These are phyloP conservation scores for Steccherinum ochraceum DNA, from an alignment of 768 basidiomycete species.

Conservation along the genomic window DNA sequence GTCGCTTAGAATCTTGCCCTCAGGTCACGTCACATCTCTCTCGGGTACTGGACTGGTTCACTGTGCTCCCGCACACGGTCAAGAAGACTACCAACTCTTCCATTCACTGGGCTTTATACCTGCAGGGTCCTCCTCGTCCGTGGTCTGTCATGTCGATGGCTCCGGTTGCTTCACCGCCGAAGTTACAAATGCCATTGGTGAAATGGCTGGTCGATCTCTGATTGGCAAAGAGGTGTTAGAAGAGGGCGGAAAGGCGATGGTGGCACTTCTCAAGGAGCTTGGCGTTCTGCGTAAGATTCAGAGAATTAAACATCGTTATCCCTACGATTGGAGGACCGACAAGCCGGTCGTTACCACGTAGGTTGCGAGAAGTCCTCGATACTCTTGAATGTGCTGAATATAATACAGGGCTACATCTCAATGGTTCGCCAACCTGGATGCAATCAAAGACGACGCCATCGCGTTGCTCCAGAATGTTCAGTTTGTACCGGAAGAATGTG, in stretches of 20 bases:
- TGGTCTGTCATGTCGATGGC: constrained; percentile 74
- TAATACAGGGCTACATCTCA: constrained; percentile 83
- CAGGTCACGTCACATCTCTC: constrained; percentile 72
- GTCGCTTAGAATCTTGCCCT: constrained; percentile 45
- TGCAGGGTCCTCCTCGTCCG: constrained; percentile 10
- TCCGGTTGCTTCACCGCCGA: constrained; percentile 64
- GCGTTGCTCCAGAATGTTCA: constrained; percentile 59
- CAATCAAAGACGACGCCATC: constrained; percentile 74
- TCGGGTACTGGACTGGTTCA: constrained; percentile 97
- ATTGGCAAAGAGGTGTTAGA: constrained; percentile 67
- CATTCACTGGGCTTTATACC: constrained; percentile 45
- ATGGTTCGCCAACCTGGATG: constrained; percentile 93
- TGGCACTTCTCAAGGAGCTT: constrained; percentile 52
- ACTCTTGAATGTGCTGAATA: constrained; percentile 3
- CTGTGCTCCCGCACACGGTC: constrained; percentile 90
- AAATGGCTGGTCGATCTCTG: constrained; percentile 37
- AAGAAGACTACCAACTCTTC: constrained; percentile 85
- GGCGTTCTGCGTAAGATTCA: constrained; percentile 58
- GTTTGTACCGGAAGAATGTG: constrained; percentile 77
- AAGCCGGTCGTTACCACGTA: constrained; percentile 88
- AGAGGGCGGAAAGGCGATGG: constrained; percentile 63
- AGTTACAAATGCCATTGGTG: constrained; percentile 54
- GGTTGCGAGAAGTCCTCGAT: no score
- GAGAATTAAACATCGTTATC: constrained; percentile 80
- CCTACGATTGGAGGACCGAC: constrained; percentile 96